Evolutionary conservation across 140 eudicot genomes (phyloP).

Genomic region (Flaveria floridana): DNA sequence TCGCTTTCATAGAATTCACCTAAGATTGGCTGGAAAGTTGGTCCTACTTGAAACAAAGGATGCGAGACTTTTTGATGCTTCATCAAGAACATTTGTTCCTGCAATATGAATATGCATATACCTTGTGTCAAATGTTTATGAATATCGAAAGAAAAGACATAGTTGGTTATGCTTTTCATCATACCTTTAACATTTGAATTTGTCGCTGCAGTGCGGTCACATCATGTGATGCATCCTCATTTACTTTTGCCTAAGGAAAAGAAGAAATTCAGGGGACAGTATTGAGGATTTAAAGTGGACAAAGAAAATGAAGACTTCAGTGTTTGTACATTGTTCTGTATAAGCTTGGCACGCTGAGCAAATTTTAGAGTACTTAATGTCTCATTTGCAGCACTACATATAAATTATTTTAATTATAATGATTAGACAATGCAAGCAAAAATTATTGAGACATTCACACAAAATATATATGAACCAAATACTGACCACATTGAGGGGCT

Average conservation of each 20-base stretch:
- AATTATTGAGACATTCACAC: conserved; percentile 20
- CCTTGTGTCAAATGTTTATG: conserved; percentile 22
- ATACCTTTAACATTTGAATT: conserved; percentile 74
- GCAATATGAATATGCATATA: conserved; percentile 30
- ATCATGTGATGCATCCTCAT: conserved; percentile 86
- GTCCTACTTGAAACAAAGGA: conserved; percentile 32
- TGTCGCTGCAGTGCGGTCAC: conserved; percentile 79
- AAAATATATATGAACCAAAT: conserved; percentile 14
- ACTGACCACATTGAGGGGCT: conserved; percentile 85
- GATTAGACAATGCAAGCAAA: conserved; percentile 11
- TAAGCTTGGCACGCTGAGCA: conserved; percentile 97
- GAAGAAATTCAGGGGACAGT: conserved; percentile 20
- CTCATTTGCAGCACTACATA: conserved; percentile 76
- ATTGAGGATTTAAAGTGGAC: neutral
- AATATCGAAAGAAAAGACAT: neutral
- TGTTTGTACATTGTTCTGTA: conserved; percentile 76
- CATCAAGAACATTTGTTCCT: conserved; percentile 71
- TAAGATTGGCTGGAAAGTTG: conserved; percentile 33
- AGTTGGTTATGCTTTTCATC: conserved; percentile 2
- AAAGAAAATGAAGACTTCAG: conserved; percentile 1
- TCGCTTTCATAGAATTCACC: conserved; percentile 30
- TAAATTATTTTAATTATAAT: conserved; percentile 26
- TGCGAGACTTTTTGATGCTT: conserved; percentile 42
- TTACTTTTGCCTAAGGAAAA: conserved; percentile 68
- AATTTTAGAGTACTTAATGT: conserved; percentile 84